Conservation (phyloP, 1,284 basidiomycete species). For the Anthracocystis setariae region DNA sequence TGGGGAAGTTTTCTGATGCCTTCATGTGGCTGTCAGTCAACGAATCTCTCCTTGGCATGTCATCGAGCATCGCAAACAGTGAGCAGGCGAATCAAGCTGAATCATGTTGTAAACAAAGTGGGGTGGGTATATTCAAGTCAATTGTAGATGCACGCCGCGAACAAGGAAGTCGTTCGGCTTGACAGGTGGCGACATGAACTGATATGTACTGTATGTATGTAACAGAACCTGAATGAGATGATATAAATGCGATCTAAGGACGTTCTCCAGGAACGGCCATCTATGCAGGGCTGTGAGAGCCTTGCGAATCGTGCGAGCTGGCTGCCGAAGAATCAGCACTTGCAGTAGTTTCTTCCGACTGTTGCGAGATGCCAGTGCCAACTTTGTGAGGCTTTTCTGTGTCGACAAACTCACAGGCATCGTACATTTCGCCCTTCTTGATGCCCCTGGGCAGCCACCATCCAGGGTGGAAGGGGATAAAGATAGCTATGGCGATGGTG, state of each 20-base stretch:
- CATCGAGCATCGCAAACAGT: too few relatives aligned
- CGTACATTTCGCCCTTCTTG: constrained; percentile 18
- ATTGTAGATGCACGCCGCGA: too few relatives aligned
- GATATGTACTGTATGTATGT: not conserved
- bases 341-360: not conserved
- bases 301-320: constrained; percentile 16
- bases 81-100: too few relatives aligned
- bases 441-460: constrained; percentile 23
- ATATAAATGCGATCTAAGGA: not conserved
- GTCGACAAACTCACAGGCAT: constrained; percentile 15
- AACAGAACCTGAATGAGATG: not conserved
- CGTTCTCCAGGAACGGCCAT: not conserved
- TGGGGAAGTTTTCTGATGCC: too few relatives aligned
- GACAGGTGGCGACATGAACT: too few relatives aligned
- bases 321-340: not conserved
- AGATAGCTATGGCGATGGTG: constrained; percentile 35
- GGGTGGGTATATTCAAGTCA: too few relatives aligned
- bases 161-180: too few relatives aligned
- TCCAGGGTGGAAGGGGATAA: constrained; percentile 43
- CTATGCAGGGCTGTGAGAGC: constrained; percentile 20
- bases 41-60: too few relatives aligned
- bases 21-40: too few relatives aligned
- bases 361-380: constrained; percentile 4
- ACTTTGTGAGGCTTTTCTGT: constrained; percentile 16
- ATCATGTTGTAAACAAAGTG: not conserved